Evolutionary conservation across 2,329 filamentous ascomycete genomes (phyloP).

Genomic region (Aspergillus latus): DNA sequence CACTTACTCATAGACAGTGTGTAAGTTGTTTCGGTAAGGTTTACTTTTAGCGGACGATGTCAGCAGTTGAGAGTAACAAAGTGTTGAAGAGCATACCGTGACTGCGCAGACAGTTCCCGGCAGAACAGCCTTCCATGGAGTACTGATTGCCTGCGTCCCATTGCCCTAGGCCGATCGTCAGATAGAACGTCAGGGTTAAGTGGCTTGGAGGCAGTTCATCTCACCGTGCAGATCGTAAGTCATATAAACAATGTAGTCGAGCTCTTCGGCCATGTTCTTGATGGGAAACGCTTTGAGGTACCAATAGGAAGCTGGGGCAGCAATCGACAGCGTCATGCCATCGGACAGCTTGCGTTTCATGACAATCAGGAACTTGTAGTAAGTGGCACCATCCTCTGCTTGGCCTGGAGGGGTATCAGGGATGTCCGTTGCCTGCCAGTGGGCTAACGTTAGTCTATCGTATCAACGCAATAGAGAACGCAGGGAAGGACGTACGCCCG

Average conservation of each 20-base stretch:
- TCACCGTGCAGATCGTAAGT: constrained; percentile 37
- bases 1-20: constrained; percentile 32
- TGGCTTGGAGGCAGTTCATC: not conserved
- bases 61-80: not conserved
- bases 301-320: constrained; percentile 34
- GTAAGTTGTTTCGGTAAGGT: constrained; percentile 37
- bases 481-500: constrained; percentile 9
- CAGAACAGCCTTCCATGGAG: not conserved
- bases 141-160: not conserved
- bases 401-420: constrained; percentile 35
- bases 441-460: not conserved
- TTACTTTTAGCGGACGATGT: constrained; percentile 22
- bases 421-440: constrained; percentile 29
- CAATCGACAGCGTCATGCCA: constrained; percentile 28
- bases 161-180: constrained; percentile 6
- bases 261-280: constrained; percentile 23
- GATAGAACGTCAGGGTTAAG: not conserved
- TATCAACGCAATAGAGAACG: not conserved
- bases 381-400: constrained; percentile 34
- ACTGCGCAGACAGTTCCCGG: not conserved
- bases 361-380: constrained; percentile 27
- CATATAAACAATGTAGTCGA: constrained; percentile 42
- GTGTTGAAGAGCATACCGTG: not conserved
- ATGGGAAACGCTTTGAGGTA: constrained; percentile 35
- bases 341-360: constrained; percentile 19